Conservation (phyloP, 176 grass and related monocot genomes). For the Oryza brachyantha region DNA sequence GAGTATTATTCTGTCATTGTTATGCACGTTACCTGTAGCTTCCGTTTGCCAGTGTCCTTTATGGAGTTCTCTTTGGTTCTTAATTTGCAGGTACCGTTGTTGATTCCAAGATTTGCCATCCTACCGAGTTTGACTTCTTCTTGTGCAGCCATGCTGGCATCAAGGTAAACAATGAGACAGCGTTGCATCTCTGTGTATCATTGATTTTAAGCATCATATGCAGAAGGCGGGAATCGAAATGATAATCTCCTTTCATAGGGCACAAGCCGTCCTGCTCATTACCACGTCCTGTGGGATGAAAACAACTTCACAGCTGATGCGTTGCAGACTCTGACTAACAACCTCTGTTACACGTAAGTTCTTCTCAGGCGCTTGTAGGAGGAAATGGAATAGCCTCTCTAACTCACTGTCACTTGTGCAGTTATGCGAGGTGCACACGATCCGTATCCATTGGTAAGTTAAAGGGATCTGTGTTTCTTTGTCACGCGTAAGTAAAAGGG, state of each 20-base stretch:
- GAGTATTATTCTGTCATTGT: neutral
- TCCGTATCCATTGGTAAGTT: slow-evolving; percentile 85
- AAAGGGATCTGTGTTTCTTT: neutral
- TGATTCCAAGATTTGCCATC: slow-evolving; percentile 89
- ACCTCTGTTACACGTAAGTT: slow-evolving; percentile 91
- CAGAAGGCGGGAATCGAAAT: neutral
- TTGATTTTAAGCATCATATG: neutral
- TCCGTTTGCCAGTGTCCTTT: neutral
- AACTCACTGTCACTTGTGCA: slow-evolving; percentile 33
- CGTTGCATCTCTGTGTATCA: neutral
- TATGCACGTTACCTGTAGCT: neutral
- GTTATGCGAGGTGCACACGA: slow-evolving; percentile 83
- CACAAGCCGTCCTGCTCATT: slow-evolving; percentile 90
- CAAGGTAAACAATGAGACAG: slow-evolving; percentile 29
- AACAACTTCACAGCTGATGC: slow-evolving; percentile 87
- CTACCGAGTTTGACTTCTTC: slow-evolving; percentile 91
- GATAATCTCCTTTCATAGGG: slow-evolving; percentile 44
- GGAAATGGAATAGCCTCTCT: neutral
- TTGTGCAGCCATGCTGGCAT: slow-evolving; percentile 96
- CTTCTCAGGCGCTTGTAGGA: neutral
- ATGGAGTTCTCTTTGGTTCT: neutral
- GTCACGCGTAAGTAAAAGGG: neutral
- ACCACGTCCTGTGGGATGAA: slow-evolving; percentile 95
- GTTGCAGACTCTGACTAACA: slow-evolving; percentile 82
- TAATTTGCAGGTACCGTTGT: slow-evolving; percentile 68